These are phyloP conservation scores for Schizothecium vesticola DNA, from an alignment of 495 filamentous ascomycete species.

Conservation along the genomic window DNA sequence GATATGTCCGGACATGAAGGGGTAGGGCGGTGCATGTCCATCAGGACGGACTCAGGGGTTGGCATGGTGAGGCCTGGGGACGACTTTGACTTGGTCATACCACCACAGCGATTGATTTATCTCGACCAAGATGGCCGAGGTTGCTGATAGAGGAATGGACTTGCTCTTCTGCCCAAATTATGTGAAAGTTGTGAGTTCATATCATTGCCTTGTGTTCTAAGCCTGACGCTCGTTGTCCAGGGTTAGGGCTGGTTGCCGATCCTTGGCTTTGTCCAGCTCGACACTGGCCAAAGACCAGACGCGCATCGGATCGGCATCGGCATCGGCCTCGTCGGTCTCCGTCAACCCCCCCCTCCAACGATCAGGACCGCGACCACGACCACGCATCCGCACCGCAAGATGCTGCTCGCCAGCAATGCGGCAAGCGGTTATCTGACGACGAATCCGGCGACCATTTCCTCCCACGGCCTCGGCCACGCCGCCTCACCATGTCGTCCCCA, in stretches of 20 bases:
- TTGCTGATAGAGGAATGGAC: neutral
- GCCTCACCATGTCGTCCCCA: conserved; percentile 6
- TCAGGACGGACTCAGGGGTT: neutral
- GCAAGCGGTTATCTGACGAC: conserved; percentile 16
- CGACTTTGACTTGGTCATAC: neutral
- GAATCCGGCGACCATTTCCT: conserved; percentile 4
- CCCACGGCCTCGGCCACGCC: neutral
- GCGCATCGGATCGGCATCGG: neutral
- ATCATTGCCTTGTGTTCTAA: neutral
- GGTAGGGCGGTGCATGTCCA: neutral
- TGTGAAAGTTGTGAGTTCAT: neutral
- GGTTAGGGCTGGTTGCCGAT: conserved; percentile 1
- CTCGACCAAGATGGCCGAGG: neutral
- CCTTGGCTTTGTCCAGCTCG: neutral
- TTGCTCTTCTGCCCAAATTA: neutral
- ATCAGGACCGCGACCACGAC: neutral
- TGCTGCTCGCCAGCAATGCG: conserved; percentile 25
- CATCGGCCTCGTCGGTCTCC: neutral
- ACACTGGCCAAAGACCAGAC: neutral
- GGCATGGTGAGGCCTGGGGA: neutral
- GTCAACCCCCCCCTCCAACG: neutral
- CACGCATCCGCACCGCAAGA: conserved; percentile 15
- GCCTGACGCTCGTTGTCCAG: neutral
- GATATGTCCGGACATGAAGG: neutral
- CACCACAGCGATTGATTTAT: neutral